phyloP scores from a whole-genome alignment of 2,329 filamentous ascomycete species.

The Cordyceps tenuipes region DNA sequence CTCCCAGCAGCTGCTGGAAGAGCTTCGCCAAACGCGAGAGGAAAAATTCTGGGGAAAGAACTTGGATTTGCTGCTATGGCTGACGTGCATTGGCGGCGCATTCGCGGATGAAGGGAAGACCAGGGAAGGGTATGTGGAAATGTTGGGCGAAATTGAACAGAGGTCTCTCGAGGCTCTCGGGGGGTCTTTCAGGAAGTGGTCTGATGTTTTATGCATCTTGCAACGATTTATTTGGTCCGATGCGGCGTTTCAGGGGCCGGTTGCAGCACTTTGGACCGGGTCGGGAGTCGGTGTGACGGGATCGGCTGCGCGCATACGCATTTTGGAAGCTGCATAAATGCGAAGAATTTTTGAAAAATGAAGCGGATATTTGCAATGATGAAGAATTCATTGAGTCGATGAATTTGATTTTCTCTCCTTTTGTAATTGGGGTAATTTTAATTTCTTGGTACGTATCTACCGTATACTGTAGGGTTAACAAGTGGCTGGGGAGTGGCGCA shows the following conservation, averaged over 20 bases:
- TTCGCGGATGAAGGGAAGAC: constrained; percentile 5
- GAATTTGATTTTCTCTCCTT: too few species aligned
- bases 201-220: constrained; percentile 22
- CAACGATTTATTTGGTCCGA: constrained; percentile 33
- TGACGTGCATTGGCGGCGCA: too few species aligned
- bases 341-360: too few species aligned
- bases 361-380: not conserved
- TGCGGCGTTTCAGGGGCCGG: constrained; percentile 23
- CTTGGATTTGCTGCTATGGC: too few species aligned
- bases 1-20: too few species aligned
- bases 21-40: too few species aligned
- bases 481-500: not conserved
- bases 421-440: too few species aligned
- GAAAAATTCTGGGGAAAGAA: too few species aligned
- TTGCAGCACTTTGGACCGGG: constrained; percentile 23
- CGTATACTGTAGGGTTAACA: not conserved
- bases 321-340: not conserved
- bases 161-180: constrained; percentile 3
- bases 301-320: not conserved
- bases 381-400: not conserved
- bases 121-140: constrained; percentile 19
- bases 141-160: constrained; percentile 15
- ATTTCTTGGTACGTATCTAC: not conserved
- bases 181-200: constrained; percentile 15
- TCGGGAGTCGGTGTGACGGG: too few species aligned